Evolutionary conservation across 257 asterid genomes (phyloP).

Genomic region (Thymus mandschuricus): DNA sequence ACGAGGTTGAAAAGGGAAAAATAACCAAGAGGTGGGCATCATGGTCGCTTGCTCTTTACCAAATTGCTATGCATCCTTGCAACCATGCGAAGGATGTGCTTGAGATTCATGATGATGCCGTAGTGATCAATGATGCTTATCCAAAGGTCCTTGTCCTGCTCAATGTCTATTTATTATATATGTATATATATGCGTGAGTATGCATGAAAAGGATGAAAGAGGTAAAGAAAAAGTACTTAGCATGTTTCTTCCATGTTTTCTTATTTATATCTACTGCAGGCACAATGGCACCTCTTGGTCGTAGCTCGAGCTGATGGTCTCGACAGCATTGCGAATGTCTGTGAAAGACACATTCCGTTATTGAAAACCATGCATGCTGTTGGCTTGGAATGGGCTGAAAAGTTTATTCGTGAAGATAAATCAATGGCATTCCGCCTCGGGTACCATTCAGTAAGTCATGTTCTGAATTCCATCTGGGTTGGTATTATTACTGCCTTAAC

Average conservation of each 20-base stretch:
- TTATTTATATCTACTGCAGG: constrained; percentile 47
- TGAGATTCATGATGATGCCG: constrained; percentile 63
- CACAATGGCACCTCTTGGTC: constrained; percentile 71
- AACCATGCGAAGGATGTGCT: constrained; percentile 42
- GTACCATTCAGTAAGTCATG: constrained; percentile 75
- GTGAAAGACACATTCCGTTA: constrained; percentile 57
- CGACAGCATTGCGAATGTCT: constrained; percentile 68
- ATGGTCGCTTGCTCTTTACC: constrained; percentile 74
- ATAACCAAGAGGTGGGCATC: constrained; percentile 55
- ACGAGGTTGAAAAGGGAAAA: constrained; percentile 32
- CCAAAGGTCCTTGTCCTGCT: constrained; percentile 70
- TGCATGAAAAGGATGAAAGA: not conserved
- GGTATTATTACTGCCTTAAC: not conserved
- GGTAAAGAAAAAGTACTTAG: not conserved
- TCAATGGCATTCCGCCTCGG: constrained; percentile 83
- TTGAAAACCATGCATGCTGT: constrained; percentile 69
- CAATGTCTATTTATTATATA: constrained; percentile 25
- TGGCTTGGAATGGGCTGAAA: constrained; percentile 80
- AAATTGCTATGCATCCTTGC: constrained; percentile 78
- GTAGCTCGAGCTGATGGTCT: constrained; percentile 75
- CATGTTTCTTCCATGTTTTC: not conserved
- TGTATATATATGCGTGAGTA: not conserved
- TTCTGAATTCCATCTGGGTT: not conserved
- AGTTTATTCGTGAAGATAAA: constrained; percentile 52
- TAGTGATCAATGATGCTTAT: constrained; percentile 85